Conservation (phyloP, 2,329 filamentous ascomycete genomes). For the Colletotrichum lini region DNA sequence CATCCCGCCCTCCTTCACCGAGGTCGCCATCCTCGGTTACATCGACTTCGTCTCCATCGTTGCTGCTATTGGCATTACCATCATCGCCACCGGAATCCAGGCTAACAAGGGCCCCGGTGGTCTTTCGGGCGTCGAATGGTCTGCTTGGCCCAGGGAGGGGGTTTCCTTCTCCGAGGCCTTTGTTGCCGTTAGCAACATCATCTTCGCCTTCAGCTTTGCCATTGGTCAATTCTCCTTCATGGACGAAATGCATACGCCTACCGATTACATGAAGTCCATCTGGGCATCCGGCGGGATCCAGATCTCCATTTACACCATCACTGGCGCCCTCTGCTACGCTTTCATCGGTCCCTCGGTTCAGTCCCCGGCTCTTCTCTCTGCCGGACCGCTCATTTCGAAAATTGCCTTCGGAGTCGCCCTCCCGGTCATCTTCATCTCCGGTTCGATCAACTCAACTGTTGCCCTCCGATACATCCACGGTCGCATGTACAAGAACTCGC, state of each 20-base stretch:
- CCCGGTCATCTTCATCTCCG: constrained; percentile 82
- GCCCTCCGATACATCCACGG: constrained; percentile 62
- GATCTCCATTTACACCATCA: constrained; percentile 76
- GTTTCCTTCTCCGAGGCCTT: constrained; percentile 70
- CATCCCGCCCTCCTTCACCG: constrained; percentile 64
- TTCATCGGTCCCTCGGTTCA: constrained; percentile 75
- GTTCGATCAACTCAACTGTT: constrained; percentile 75
- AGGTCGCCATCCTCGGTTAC: constrained; percentile 65
- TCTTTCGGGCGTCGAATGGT: constrained; percentile 58
- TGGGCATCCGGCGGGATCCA: constrained; percentile 73
- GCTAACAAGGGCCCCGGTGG: constrained; percentile 46
- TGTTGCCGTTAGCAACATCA: constrained; percentile 76
- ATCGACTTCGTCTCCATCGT: constrained; percentile 74
- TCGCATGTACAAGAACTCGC: constrained; percentile 58
- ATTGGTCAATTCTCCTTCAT: constrained; percentile 67
- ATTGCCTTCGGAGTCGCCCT: constrained; percentile 79
- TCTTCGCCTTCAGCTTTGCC: constrained; percentile 76
- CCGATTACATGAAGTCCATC: constrained; percentile 68
- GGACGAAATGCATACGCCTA: constrained; percentile 67
- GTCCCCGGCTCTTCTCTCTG: constrained; percentile 78
- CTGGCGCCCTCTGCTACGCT: constrained; percentile 77
- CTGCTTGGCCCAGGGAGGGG: constrained; percentile 60
- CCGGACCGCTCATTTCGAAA: constrained; percentile 71
- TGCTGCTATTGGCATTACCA: constrained; percentile 60
- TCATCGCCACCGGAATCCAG: constrained; percentile 52